Conservation (phyloP, 108 stramenopile genomes). For the Tribonema minus region DNA sequence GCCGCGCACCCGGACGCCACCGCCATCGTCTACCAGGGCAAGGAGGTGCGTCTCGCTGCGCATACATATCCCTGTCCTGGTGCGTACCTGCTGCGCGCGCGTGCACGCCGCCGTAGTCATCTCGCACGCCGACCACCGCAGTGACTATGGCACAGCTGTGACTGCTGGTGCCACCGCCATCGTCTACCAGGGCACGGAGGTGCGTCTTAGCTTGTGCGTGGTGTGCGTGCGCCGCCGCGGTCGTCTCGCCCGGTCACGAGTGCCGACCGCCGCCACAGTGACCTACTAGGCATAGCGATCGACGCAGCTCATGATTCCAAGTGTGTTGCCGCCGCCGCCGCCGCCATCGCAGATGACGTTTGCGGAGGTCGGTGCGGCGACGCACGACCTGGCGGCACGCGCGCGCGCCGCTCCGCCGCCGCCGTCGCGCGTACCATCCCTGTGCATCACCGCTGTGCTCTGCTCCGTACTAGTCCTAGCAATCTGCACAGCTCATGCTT, state of each 20-base stretch:
- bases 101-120: neutral
- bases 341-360: constrained; percentile 42
- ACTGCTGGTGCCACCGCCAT: constrained; percentile 32
- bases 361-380: constrained; percentile 45
- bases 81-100: neutral
- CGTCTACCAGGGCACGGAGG: constrained; percentile 20
- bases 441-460: too few relatives aligned
- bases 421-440: too few relatives aligned
- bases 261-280: too few relatives aligned
- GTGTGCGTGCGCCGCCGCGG: neutral
- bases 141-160: neutral
- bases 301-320: too few relatives aligned
- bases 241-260: neutral
- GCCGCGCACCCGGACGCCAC: constrained; percentile 19
- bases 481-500: too few relatives aligned
- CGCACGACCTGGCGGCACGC: constrained; percentile 34
- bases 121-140: neutral
- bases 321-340: too few relatives aligned
- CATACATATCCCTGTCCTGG: neutral
- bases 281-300: too few relatives aligned
- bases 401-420: too few relatives aligned
- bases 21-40: constrained; percentile 42
- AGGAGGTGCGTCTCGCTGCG: neutral
- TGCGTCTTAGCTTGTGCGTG: neutral
- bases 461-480: too few relatives aligned